Evolutionary conservation across 2,329 filamentous ascomycete species (phyloP).

Genomic region (Zopfia rhizophila): DNA sequence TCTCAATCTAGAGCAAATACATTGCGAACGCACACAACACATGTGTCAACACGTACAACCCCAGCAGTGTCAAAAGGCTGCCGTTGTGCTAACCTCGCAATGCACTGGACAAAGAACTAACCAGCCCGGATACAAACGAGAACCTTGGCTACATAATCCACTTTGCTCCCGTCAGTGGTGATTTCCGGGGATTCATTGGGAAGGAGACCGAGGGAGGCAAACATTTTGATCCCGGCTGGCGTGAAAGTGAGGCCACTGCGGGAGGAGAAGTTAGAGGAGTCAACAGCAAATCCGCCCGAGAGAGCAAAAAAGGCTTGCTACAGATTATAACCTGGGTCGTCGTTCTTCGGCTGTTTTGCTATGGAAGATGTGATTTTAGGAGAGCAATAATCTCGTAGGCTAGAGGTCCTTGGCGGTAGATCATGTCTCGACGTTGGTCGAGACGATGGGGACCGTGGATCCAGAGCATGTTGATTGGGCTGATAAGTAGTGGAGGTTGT

Average conservation of each 20-base stretch:
- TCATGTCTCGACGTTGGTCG: conserved; percentile 5
- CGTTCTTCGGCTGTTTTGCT: not conserved
- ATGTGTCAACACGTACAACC: conserved; percentile 50
- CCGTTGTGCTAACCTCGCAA: conserved; percentile 41
- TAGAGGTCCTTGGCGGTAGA: too few relatives aligned
- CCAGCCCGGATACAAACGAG: conserved; percentile 51
- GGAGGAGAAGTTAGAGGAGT: conserved; percentile 16
- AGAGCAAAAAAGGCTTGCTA: conserved; percentile 32
- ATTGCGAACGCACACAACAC: conserved; percentile 48
- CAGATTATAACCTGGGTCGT: not conserved
- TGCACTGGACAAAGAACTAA: conserved; percentile 53
- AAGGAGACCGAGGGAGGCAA: conserved; percentile 26
- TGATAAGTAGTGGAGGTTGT: too few relatives aligned
- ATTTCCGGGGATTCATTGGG: conserved; percentile 16
- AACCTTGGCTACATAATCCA: conserved; percentile 27
- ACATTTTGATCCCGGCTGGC: conserved; percentile 20
- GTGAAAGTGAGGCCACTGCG: conserved; percentile 26
- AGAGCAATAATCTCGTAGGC: too few relatives aligned
- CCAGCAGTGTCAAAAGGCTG: conserved; percentile 53
- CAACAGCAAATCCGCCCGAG: conserved; percentile 29
- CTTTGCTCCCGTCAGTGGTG: conserved; percentile 34
- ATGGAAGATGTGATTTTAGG: too few relatives aligned
- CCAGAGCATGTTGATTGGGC: too few relatives aligned
- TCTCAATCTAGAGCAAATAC: conserved; percentile 48
- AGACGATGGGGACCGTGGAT: not conserved